Conservation (phyloP, 1,139 yeast species). For the Nakaseomyces nivariensis region DNA sequence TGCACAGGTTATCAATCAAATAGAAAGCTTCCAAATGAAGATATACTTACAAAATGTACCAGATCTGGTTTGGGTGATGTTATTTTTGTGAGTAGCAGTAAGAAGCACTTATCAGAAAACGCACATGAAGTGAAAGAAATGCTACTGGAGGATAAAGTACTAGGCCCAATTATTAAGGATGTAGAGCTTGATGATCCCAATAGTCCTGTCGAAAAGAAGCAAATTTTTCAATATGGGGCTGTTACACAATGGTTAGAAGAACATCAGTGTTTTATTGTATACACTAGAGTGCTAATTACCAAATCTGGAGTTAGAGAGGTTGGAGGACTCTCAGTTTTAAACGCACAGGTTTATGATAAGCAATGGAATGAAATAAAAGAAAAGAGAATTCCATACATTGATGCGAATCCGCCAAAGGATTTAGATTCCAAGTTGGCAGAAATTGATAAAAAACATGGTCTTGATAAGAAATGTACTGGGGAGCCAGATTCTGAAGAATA, state of each 20-base stretch:
- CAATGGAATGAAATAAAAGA: constrained; percentile 16
- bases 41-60: background rate
- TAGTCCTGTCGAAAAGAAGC: constrained; percentile 3
- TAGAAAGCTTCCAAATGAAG: background rate
- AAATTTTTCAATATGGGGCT: constrained; percentile 12
- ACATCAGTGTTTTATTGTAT: constrained; percentile 15
- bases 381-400: constrained; percentile 13
- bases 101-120: background rate
- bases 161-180: background rate
- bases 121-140: background rate
- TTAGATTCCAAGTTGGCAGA: background rate
- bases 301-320: constrained; percentile 5
- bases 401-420: constrained; percentile 8
- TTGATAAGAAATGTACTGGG: background rate
- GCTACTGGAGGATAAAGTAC: background rate
- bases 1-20: background rate
- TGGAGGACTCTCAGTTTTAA: constrained; percentile 11
- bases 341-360: constrained; percentile 17
- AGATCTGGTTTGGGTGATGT: background rate
- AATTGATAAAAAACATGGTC: background rate
- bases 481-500: background rate
- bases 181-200: constrained; percentile 5
- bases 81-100: background rate
- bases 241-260: constrained; percentile 17
- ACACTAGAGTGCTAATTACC: constrained; percentile 10